Evolutionary conservation across 164 flowering plant genomes (phyloP).

Genomic region (Umbellularia californica): DNA sequence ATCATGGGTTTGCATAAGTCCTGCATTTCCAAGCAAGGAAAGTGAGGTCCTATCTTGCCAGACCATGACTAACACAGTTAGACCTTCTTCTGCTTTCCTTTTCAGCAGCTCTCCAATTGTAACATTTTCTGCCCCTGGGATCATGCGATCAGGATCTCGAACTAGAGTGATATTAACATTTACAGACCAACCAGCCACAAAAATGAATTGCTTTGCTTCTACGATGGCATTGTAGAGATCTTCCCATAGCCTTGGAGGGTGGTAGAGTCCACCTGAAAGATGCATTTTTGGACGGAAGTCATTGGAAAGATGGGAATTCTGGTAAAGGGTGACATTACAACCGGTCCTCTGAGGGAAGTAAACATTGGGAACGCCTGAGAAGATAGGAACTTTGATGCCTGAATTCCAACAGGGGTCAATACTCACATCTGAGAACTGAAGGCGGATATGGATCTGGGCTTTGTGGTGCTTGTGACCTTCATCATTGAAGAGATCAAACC

Average conservation of each 20-base stretch:
- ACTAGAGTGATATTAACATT: slow-evolving; percentile 54
- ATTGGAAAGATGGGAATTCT: slow-evolving; percentile 79
- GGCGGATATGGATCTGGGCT: slow-evolving; percentile 64
- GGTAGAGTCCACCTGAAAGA: slow-evolving; percentile 51
- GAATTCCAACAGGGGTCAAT: slow-evolving; percentile 46
- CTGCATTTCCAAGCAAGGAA: slow-evolving; percentile 36
- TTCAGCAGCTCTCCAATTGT: slow-evolving; percentile 59
- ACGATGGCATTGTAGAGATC: slow-evolving; percentile 74
- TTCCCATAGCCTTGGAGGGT: slow-evolving; percentile 79
- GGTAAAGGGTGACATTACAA: slow-evolving; percentile 68
- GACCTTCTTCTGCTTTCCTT: slow-evolving; percentile 23
- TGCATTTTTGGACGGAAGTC: slow-evolving; percentile 61
- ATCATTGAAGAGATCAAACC: slow-evolving; percentile 55
- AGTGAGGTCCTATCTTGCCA: slow-evolving; percentile 68
- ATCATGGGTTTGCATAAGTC: slow-evolving; percentile 65
- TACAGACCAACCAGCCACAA: slow-evolving; percentile 80
- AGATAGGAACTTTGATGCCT: slow-evolving; percentile 48
- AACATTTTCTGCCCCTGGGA: slow-evolving; percentile 25
- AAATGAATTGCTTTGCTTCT: slow-evolving; percentile 70
- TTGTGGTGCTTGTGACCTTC: slow-evolving; percentile 39
- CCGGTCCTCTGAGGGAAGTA: slow-evolving; percentile 65
- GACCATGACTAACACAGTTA: slow-evolving; percentile 52
- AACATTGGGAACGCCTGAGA: slow-evolving; percentile 70
- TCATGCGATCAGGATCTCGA: slow-evolving; percentile 41
- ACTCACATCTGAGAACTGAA: slow-evolving; percentile 53